These are phyloP conservation scores for Fusarium palustre DNA, from an alignment of 2,329 filamentous ascomycete genomes.

Conservation along the genomic window DNA sequence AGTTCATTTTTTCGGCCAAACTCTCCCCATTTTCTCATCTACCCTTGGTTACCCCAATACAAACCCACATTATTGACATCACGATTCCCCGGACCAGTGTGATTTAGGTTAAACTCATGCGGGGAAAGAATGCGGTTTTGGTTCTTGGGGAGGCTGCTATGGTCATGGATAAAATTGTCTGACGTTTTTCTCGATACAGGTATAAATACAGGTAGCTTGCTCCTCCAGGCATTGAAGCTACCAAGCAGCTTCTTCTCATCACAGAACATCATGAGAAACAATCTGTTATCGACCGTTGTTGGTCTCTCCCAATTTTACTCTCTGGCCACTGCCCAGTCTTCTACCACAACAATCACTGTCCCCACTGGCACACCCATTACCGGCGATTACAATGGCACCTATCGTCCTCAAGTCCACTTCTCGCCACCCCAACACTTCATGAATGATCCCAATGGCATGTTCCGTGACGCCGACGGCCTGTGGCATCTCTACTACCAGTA, in stretches of 20 bases:
- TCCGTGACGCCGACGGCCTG: constrained; percentile 65
- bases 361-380: constrained; percentile 42
- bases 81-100: constrained; percentile 8
- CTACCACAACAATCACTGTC: constrained; percentile 11
- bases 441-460: constrained; percentile 75
- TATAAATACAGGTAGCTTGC: constrained; percentile 3
- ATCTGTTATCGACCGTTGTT: neutral
- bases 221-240: accelerated
- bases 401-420: constrained; percentile 67
- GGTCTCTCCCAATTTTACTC: neutral
- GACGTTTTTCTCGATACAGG: neutral
- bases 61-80: constrained; percentile 9
- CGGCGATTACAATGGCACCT: constrained; percentile 46
- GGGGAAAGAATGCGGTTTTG: neutral
- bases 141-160: neutral
- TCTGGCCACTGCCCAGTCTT: neutral
- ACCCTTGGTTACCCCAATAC: neutral
- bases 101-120: neutral
- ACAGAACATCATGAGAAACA: neutral
- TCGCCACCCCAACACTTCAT: constrained; percentile 65
- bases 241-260: neutral
- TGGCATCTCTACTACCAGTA: constrained; percentile 77
- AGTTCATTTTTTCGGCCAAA: constrained; percentile 4
- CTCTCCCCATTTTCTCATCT: neutral
- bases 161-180: neutral